Base-by-base conservation (phyloP, 2,329 filamentous ascomycete genomes). In the Fusarium cyanostomum region DNA sequence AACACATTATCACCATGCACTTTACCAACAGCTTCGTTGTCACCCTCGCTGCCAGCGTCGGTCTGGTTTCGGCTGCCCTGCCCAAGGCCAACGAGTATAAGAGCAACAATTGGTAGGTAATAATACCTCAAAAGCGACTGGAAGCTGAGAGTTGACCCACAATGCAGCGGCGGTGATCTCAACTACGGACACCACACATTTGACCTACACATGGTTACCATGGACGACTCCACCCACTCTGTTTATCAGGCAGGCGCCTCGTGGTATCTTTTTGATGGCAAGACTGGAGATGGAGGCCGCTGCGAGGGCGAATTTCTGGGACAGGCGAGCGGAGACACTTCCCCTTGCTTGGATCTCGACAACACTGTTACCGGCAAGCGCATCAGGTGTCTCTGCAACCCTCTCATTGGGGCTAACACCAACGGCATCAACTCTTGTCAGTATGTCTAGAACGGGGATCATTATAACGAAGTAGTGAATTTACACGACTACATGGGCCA, bases 31-130 rank as follows among this genome's bases (percentile, higher is more conserved):
- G 11, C 13, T 31, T 56, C 3, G n/a, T 59, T 26, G n/a, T 56
- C 13, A 39, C 44, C 35, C 45, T 59, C 21, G 24, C 56, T 15
- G 21, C 44, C n/a, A 35, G 31, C 33, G n/a, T 41, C 10, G 51
- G 56, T 10, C 11, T 59, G 4, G 51, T 37, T 9, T 45, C 56
- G 2, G 56, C 56, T 3, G 51, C 45, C 30, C 15, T 59, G 2
- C 51, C 56, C 34, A 59, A 59, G 15, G 56, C 56, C 5, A 59
- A 59, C 16, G 52, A 59, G 24, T 59, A 59, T 18, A 24, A 59
- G 21, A 51, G 51, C 39, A 37, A 44, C 8, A 52, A 59, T 41
- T 59, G 45, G 56, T 59, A 16, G 28, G 41, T 30, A 16, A 5
- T 18, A 7, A 5, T 18, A 7, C 31, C 24, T 7, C 4, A 21